phyloP scores from a whole-genome alignment of 345 rosid genomes.

The Limnanthes douglasii region DNA sequence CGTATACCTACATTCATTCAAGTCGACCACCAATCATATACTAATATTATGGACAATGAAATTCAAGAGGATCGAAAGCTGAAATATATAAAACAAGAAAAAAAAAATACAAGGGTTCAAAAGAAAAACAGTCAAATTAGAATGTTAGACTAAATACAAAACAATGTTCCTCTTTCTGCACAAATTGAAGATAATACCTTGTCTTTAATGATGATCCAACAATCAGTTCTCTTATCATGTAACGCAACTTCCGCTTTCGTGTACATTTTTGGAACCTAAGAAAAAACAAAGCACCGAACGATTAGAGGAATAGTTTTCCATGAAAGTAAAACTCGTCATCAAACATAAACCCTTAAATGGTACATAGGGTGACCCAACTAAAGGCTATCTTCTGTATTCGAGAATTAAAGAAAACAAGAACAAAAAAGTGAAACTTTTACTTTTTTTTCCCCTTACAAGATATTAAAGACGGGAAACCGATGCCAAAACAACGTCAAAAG shows the following conservation, averaged over 20 bases:
- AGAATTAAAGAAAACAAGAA: not conserved
- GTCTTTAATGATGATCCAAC: constrained; percentile 81
- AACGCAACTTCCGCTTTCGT: constrained; percentile 36
- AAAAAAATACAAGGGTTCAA: not conserved
- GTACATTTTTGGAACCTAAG: constrained; percentile 22
- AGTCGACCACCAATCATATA: too few species aligned
- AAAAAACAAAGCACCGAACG: not conserved
- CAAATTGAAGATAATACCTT: constrained; percentile 22
- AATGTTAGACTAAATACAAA: too few species aligned
- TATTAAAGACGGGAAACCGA: too few species aligned
- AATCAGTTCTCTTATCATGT: constrained; percentile 72
- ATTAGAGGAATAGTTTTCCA: not conserved
- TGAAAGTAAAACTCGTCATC: not conserved
- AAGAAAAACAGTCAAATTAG: not conserved
- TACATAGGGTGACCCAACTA: not conserved
- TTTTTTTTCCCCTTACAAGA: not conserved
- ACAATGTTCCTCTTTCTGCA: not conserved
- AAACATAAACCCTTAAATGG: not conserved
- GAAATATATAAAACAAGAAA: constrained; percentile 1
- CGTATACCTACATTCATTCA: constrained; percentile 67
- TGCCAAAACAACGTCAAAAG: too few species aligned
- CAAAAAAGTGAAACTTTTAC: not conserved
- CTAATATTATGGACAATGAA: too few species aligned
- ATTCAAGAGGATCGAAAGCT: too few species aligned
- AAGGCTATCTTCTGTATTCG: not conserved